Evolutionary conservation across 2,329 filamentous ascomycete genomes (phyloP), one percentile per base, ranked within the genome.

Genomic region (Penicillium frequentans): DNA sequence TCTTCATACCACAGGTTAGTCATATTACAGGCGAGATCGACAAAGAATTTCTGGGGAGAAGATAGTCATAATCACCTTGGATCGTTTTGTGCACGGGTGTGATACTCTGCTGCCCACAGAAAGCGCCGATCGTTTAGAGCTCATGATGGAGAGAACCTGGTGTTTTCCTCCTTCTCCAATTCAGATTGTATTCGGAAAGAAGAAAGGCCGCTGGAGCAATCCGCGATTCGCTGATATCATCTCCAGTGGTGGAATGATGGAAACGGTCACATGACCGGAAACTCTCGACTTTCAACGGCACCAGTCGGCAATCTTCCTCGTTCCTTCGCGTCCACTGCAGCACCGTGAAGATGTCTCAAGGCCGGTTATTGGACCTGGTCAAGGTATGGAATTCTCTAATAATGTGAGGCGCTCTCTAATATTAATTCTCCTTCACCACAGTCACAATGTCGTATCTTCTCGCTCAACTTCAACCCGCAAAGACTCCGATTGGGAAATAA

Each of bases 381-480:
- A 92, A 91, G 88, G 92, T 91, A 76, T 46, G 66, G 21, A 46
- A 19, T 26, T 19, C 4, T 21, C 14, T n/a, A 21, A 14, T 2
- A 5, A 19, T 39, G 27, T 46, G 13, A n/a, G 19, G 11, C 44
- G 27, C 6, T 24, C n/a, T 16, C 45, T 39, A 49, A 54, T 60
- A 49, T 52, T 60, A 23, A 62, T 23, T 27, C 26, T 50, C 29
- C 13, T 43, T n/a, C 21, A 39, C 13, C 11, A 8, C 68, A 97
- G 93, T 84, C 85, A 71, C 92, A 93, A 88, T 96, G 91, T 83
- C 86, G 88, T 74, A 86, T 98, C 79, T 99, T 98, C 82, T 88
- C 88, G 70, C 90, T 90, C 50, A 93, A 88, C 52, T 98, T 87
- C 82, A 99, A 99, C 77, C 95, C 95, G 26, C 83, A 91, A 54